Evolutionary conservation across 1,284 basidiomycete genomes (phyloP).

Genomic region (Boletellus deceptivus): DNA sequence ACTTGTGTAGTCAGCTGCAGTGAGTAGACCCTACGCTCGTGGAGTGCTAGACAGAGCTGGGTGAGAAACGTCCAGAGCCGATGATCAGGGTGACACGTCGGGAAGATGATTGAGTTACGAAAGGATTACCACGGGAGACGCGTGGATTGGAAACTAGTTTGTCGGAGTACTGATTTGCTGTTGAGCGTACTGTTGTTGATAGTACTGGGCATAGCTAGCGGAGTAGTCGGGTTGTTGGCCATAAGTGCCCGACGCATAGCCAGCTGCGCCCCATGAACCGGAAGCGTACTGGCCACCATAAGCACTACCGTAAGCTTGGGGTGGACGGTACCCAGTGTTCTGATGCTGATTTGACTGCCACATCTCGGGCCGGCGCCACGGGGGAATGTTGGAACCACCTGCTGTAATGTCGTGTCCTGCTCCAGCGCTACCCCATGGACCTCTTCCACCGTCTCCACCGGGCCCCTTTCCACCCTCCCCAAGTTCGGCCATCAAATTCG

Average conservation of each 20-base stretch:
- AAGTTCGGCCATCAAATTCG: conserved; percentile 95
- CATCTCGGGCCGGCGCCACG: conserved; percentile 83
- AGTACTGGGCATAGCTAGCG: conserved; percentile 75
- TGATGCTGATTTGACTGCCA: conserved; percentile 62
- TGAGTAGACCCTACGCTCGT: conserved; percentile 34
- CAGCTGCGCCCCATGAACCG: conserved; percentile 46
- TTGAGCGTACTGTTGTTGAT: conserved; percentile 78
- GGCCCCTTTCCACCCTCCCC: conserved; percentile 76
- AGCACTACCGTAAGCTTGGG: conserved; percentile 44
- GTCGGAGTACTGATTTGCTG: conserved; percentile 58
- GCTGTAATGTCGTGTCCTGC: conserved; percentile 73
- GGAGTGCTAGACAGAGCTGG: conserved; percentile 22
- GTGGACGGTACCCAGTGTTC: conserved; percentile 53
- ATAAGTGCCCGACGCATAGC: conserved; percentile 40
- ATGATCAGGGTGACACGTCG: conserved; percentile 17
- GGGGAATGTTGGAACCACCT: conserved; percentile 77
- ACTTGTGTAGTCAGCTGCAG: conserved; percentile 36
- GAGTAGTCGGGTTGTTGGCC: conserved; percentile 64
- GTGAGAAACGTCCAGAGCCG: conserved; percentile 17
- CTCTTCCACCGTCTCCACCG: conserved; percentile 52
- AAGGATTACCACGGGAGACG: conserved; percentile 28
- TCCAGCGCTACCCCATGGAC: conserved; percentile 59
- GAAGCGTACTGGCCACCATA: conserved; percentile 38
- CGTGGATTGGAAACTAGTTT: conserved; percentile 34
- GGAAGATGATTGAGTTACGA: conserved; percentile 10